Conservation (phyloP, 306 rosid genomes). For the Morella rubra region DNA sequence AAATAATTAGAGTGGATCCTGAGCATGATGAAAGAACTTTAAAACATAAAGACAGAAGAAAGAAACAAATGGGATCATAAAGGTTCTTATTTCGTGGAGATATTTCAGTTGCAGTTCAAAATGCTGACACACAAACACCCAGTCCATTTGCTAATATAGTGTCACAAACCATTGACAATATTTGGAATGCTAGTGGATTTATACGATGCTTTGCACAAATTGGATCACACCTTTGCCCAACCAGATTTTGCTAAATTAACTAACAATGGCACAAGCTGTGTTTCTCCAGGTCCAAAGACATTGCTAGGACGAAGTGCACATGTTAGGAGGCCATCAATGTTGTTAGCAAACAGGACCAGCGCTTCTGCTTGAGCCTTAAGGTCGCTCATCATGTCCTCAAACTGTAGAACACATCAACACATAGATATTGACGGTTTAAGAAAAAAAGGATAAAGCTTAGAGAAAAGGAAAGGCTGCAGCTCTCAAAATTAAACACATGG, state of each 20-base stretch:
- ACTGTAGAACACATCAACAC: conserved; percentile 46
- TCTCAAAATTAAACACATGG: conserved; percentile 8
- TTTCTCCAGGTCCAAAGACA: conserved; percentile 84
- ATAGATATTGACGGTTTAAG: neutral
- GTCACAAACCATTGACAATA: neutral
- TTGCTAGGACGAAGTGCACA: conserved; percentile 92
- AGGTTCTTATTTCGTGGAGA: neutral
- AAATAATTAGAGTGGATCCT: conserved; percentile 14
- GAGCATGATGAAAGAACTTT: conserved; percentile 14
- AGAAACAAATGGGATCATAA: neutral
- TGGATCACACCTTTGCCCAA: conserved; percentile 58
- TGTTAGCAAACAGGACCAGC: conserved; percentile 61
- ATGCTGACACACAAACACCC: conserved; percentile 14
- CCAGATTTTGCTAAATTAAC: conserved; percentile 65
- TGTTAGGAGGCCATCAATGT: conserved; percentile 76
- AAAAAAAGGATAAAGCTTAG: conserved; percentile 16
- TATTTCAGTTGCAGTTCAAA: conserved; percentile 15
- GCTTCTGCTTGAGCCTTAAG: conserved; percentile 91
- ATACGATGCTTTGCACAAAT: conserved; percentile 10
- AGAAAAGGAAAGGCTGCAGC: conserved; percentile 18
- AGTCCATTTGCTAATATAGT: neutral
- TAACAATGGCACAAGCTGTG: conserved; percentile 55
- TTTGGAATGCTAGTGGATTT: neutral
- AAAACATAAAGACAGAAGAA: conserved; percentile 18
- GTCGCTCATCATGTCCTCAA: conserved; percentile 58